Conservation (phyloP, 495 filamentous ascomycete species). For the Copromyces sp. region DNA sequence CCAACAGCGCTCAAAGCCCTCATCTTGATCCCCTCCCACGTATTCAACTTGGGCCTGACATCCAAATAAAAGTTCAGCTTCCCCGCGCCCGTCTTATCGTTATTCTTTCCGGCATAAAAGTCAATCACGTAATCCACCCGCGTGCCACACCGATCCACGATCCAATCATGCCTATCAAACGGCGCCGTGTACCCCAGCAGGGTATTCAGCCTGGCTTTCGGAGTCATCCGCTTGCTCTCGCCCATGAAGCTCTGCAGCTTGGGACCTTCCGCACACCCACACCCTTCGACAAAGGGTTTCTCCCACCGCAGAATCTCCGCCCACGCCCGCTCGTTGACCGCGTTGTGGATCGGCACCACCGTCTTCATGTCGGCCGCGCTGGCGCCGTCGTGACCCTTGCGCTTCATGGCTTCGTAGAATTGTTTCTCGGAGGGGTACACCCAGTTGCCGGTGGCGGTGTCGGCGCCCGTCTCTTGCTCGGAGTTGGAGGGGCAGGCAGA, state of each 20-base stretch:
- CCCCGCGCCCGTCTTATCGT: constrained; percentile 37
- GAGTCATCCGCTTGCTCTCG: constrained; percentile 60
- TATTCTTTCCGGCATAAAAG: constrained; percentile 77
- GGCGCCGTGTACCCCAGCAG: constrained; percentile 78
- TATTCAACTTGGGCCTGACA: constrained; percentile 90
- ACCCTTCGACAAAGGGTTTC: constrained; percentile 34
- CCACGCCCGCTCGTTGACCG: constrained; percentile 88
- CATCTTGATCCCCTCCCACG: constrained; percentile 83
- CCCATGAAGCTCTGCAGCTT: constrained; percentile 76
- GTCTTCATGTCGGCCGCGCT: constrained; percentile 64
- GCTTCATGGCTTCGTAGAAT: constrained; percentile 91
- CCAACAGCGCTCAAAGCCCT: constrained; percentile 54
- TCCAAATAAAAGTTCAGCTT: constrained; percentile 89
- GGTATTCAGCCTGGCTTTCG: constrained; percentile 70
- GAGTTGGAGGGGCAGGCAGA: constrained; percentile 50
- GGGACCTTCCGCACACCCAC: constrained; percentile 63
- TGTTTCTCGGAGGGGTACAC: constrained; percentile 92
- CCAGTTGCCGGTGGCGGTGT: constrained; percentile 69
- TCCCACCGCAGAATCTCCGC: constrained; percentile 81
- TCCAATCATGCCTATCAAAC: constrained; percentile 97
- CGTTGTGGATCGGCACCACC: constrained; percentile 96
- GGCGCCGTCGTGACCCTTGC: constrained; percentile 54
- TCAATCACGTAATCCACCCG: constrained; percentile 93
- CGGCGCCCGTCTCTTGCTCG: constrained; percentile 60
- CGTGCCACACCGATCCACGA: constrained; percentile 86